A percentile compares a stretch with the other conserved stretches of the same genome.
Evolutionary conservation across 2,329 filamentous ascomycete genomes (phyloP).

Genomic region (Talaromyces sp.): DNA sequence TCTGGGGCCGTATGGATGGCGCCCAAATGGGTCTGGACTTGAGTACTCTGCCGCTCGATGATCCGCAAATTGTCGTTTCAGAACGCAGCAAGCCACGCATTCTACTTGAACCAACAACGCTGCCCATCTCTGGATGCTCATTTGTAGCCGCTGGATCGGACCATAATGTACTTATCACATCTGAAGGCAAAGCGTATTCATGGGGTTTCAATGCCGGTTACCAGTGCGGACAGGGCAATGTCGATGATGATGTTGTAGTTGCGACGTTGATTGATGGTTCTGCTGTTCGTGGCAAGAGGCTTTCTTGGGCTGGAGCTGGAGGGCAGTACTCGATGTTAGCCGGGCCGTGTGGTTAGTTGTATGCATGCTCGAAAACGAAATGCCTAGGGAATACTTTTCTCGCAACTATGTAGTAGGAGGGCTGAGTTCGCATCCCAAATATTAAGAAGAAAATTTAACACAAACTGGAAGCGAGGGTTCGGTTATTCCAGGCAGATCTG

Average conservation of each 20-base stretch:
- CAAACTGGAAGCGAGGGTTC: too few species aligned
- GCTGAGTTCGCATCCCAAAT: too few species aligned
- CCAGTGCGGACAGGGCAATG: conserved; percentile 19
- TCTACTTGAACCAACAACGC: conserved; percentile 15
- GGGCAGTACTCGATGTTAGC: conserved; percentile 14
- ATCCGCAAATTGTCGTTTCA: conserved; percentile 12
- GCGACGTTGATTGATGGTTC: conserved; percentile 18
- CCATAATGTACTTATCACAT: conserved; percentile 20
- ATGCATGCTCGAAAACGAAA: neutral
- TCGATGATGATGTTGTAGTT: conserved; percentile 16
- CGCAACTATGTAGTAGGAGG: too few species aligned
- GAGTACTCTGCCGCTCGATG: neutral
- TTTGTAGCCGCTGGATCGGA: conserved; percentile 20
- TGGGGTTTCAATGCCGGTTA: conserved; percentile 21
- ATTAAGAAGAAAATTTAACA: too few species aligned
- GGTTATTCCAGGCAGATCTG: too few species aligned
- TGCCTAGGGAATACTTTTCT: too few species aligned
- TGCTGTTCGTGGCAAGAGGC: conserved; percentile 18
- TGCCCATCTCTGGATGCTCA: neutral
- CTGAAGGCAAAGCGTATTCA: conserved; percentile 19
- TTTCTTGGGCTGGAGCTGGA: conserved; percentile 21
- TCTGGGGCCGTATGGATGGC: conserved; percentile 59
- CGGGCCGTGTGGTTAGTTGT: neutral
- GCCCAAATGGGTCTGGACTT: conserved; percentile 40
- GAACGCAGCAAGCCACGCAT: conserved; percentile 17